Evolutionary conservation across 768 basidiomycete species (phyloP).

Genomic region (Hygrophorus pudorinus): DNA sequence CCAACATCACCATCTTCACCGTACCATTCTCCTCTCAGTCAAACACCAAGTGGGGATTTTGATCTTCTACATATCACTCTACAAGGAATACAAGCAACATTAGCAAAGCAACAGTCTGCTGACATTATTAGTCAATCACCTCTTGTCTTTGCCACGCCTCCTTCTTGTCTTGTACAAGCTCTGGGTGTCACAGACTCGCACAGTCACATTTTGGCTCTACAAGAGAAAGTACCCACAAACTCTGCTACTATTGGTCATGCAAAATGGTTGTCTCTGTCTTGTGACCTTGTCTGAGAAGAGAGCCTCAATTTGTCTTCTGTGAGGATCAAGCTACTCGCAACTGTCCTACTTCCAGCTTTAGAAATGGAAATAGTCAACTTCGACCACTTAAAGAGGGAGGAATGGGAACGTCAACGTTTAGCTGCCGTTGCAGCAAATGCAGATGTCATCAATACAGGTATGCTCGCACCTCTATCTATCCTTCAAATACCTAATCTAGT

Average conservation of each 20-base stretch:
- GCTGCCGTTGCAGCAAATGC: neutral
- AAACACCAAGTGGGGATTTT: neutral
- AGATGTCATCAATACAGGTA: neutral
- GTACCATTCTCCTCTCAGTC: neutral
- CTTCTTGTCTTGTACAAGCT: neutral
- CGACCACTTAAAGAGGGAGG: neutral
- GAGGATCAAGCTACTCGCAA: neutral
- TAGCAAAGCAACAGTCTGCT: neutral
- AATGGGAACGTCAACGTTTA: conserved; percentile 2
- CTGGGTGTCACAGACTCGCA: too few relatives aligned
- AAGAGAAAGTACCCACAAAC: neutral
- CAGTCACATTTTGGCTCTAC: neutral
- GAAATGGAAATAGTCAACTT: neutral
- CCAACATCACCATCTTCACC: too few relatives aligned
- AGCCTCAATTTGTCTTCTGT: neutral
- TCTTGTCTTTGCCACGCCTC: neutral
- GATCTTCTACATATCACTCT: too few relatives aligned
- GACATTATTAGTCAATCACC: neutral
- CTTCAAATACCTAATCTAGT: neutral
- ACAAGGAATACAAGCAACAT: neutral
- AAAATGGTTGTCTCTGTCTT: neutral
- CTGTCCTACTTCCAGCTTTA: neutral
- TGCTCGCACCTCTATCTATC: neutral
- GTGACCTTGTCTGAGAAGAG: neutral
- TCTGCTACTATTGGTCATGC: neutral